phyloP scores from a whole-genome alignment of 768 basidiomycete species.

The Jaapia argillacea region DNA sequence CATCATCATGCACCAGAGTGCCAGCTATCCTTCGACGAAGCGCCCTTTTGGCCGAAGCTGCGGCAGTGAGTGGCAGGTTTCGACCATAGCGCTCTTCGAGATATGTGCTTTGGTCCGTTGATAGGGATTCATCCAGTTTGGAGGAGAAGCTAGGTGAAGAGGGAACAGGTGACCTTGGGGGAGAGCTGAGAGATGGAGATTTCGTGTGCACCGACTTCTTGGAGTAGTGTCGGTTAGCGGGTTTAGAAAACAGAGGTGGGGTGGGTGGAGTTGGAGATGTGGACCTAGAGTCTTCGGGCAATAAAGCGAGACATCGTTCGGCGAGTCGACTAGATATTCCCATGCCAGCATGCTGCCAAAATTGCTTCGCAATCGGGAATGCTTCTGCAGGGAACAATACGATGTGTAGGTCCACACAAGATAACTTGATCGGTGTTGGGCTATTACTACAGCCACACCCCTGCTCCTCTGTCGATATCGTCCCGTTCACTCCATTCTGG shows the following conservation, averaged over 20 bases:
- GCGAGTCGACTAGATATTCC: constrained; percentile 86
- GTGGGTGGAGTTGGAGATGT: constrained; percentile 2
- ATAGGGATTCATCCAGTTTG: constrained; percentile 34
- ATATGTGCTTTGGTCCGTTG: constrained; percentile 59
- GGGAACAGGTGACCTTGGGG: constrained; percentile 13
- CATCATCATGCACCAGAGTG: constrained; percentile 58
- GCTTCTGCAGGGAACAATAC: constrained; percentile 60
- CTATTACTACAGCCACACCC: constrained; percentile 13
- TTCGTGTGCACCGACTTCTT: too few species aligned
- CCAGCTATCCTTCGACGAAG: constrained; percentile 87
- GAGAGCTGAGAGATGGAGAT: constrained; percentile 10
- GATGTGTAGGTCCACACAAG: constrained; percentile 69
- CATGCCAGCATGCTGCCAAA: constrained; percentile 93
- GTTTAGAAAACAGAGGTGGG: constrained; percentile 6
- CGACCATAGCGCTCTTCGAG: constrained; percentile 94
- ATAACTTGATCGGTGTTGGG: constrained; percentile 13
- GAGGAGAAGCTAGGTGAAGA: constrained; percentile 4
- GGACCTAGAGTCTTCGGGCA: constrained; percentile 36
- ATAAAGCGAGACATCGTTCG: constrained; percentile 67
- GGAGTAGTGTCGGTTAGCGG: constrained; percentile 52
- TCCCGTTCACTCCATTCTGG: constrained; percentile 2
- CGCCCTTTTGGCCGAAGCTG: constrained; percentile 75
- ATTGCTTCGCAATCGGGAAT: constrained; percentile 68
- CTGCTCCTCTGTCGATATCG: too few species aligned
- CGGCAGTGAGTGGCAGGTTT: constrained; percentile 68